Evolutionary conservation across 345 rosid species (phyloP).

Genomic region (Boechera stricta): DNA sequence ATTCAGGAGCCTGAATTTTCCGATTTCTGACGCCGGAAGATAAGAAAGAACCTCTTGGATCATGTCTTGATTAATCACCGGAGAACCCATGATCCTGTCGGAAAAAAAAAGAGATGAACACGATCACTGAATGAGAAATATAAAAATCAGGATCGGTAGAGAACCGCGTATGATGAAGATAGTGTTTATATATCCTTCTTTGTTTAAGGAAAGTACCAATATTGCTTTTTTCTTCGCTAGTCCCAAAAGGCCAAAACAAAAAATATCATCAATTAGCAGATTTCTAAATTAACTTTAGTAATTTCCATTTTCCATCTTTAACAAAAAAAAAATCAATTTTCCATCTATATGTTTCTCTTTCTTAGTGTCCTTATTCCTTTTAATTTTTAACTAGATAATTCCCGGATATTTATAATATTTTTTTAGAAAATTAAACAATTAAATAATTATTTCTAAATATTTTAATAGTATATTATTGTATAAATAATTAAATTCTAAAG

Average conservation of each 20-base stretch:
- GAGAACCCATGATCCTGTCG: slow-evolving; percentile 6
- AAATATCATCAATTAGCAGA: not conserved
- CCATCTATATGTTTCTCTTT: too few species aligned
- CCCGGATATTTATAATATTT: too few species aligned
- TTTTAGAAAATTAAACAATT: too few species aligned
- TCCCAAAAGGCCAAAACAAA: not conserved
- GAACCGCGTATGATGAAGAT: not conserved
- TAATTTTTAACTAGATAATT: too few species aligned
- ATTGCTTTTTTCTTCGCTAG: not conserved
- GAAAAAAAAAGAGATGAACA: not conserved
- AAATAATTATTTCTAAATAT: too few species aligned
- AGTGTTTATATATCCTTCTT: not conserved
- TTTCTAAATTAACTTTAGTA: too few species aligned
- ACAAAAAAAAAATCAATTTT: too few species aligned
- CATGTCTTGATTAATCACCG: not conserved
- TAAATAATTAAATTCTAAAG: too few species aligned
- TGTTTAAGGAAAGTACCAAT: not conserved
- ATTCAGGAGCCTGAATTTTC: slow-evolving; percentile 12
- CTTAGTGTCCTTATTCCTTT: too few species aligned
- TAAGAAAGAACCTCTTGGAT: slow-evolving; percentile 24
- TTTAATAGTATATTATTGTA: too few species aligned
- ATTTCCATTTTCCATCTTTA: too few species aligned
- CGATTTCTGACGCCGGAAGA: not conserved
- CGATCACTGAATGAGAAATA: not conserved
- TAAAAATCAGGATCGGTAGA: not conserved